These are phyloP conservation scores for Porodaedalea pini DNA, from an alignment of 1,284 basidiomycete species.

Conservation along the genomic window DNA sequence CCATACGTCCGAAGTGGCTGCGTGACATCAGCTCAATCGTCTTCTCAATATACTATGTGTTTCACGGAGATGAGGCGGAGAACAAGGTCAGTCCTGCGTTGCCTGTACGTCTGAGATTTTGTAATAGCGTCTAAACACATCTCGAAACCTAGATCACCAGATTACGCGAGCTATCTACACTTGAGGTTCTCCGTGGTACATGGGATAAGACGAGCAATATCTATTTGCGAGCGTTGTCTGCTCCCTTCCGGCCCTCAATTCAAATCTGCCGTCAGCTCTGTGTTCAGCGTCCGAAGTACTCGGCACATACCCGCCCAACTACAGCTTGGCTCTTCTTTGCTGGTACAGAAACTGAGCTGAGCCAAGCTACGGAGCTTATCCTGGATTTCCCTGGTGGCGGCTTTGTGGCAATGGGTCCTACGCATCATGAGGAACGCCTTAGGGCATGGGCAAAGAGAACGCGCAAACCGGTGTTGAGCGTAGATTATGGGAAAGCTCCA, in stretches of 20 bases:
- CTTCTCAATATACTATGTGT: slow-evolving; percentile 89
- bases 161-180: slow-evolving; percentile 88
- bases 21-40: slow-evolving; percentile 81
- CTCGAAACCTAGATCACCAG: slow-evolving; percentile 65
- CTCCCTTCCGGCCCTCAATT: slow-evolving; percentile 53
- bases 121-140: background rate
- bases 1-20: slow-evolving; percentile 89
- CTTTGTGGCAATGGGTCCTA: slow-evolving; percentile 92
- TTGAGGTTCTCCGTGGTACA: slow-evolving; percentile 91
- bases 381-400: slow-evolving; percentile 95
- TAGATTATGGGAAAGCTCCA: slow-evolving; percentile 96
- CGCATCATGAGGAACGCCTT: slow-evolving; percentile 94
- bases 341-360: slow-evolving; percentile 64
- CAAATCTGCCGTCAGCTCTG: slow-evolving; percentile 72
- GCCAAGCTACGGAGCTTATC: slow-evolving; percentile 73
- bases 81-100: slow-evolving; percentile 69
- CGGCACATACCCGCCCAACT: slow-evolving; percentile 77
- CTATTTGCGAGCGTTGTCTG: slow-evolving; percentile 73
- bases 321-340: slow-evolving; percentile 84
- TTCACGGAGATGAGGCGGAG: slow-evolving; percentile 91
- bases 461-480: slow-evolving; percentile 76
- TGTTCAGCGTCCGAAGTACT: slow-evolving; percentile 77
- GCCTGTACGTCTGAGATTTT: too few relatives aligned
- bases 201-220: slow-evolving; percentile 98
- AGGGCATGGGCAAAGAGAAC: slow-evolving; percentile 81